Base-by-base conservation (phyloP, 1,284 basidiomycete genomes). In the Agaricales sp. region DNA sequence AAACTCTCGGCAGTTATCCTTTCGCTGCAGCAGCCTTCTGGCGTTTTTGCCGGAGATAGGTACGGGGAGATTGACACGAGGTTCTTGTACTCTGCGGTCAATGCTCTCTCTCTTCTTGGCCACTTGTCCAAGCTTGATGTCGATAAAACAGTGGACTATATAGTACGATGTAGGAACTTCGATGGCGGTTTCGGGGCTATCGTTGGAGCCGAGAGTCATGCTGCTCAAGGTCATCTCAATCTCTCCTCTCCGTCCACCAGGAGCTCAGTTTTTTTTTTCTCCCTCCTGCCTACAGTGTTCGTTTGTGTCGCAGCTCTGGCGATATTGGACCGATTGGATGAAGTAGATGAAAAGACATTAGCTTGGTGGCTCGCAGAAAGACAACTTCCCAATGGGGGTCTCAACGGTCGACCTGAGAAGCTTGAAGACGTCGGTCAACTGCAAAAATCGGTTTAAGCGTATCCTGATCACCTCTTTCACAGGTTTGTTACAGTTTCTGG, bases 401-500 rank as follows among this genome's bases (percentile, higher is more conserved):
- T 99, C 52, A 98, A 99, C 57, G 95, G 95, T 0, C 75, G 95
- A 18, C 95, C 95, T 2, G 92, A 99, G 63, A 99, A 99, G 69
- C 73, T 98, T n/a, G 92, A 95, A 68, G 94, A 98, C 61, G 94
- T 94, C 57, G 59, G 82, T 61, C 21, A 30, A 25, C 25, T 43
- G 24, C 18, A 30, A 21, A 8, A 50, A 47, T 20, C 24, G 22
- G 24, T 49, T 46, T 24, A 19, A 4, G 19, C 24, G 24, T 25
- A 48, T 8, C 21, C 45, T 53, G 35, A 52, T 30, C 16, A 45
- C 49, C 6, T 37, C 6, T 16, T 20, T 39, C 23, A 3, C 54
- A 94, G 92, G 91, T 96, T 2, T 99, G 96, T 69, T 99, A 99
- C 67, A 92, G 88, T 58, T 95, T 92, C 73, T 99, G 94, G 93